Conservation (phyloP, 108 stramenopile species). For the Mediolabrus comicus region DNA sequence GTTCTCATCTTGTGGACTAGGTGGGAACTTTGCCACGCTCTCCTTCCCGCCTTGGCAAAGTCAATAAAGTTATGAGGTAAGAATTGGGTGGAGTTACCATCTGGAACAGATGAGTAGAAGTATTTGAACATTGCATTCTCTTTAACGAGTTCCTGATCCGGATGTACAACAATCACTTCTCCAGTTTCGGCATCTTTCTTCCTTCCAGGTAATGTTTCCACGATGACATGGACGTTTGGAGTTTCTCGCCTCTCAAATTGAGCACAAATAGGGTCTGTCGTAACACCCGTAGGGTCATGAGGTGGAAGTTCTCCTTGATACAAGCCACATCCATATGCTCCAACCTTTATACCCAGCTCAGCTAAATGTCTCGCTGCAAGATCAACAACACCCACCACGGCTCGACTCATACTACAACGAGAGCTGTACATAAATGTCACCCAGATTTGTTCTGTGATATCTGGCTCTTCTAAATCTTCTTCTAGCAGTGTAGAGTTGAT, state of each 20-base stretch:
- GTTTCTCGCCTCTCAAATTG: conserved; percentile 43
- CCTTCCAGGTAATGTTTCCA: conserved; percentile 36
- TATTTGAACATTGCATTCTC: conserved; percentile 48
- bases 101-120: conserved; percentile 42
- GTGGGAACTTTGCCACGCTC: conserved; percentile 32
- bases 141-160: conserved; percentile 20
- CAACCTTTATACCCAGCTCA: conserved; percentile 36
- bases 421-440: conserved; percentile 37
- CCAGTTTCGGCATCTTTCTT: conserved; percentile 21
- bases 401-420: conserved; percentile 40
- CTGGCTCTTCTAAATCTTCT: conserved; percentile 5
- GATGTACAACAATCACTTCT: conserved; percentile 8
- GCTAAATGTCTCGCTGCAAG: conserved; percentile 44
- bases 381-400: conserved; percentile 36
- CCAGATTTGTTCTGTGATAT: conserved; percentile 39
- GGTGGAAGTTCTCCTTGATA: conserved; percentile 22
- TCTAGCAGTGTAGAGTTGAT: conserved; percentile 25
- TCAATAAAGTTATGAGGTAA: conserved; percentile 37
- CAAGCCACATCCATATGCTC: conserved; percentile 42
- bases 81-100: conserved; percentile 31
- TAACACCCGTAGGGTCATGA: conserved; percentile 20
- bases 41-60: conserved; percentile 35
- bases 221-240: conserved; percentile 48
- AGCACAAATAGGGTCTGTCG: conserved; percentile 36
- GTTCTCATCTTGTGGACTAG: conserved; percentile 38